A percentile compares a stretch with the other conserved stretches of the same genome.
These are phyloP conservation scores for Boletus edulis DNA, from an alignment of 768 basidiomycete genomes.

Conservation along the genomic window DNA sequence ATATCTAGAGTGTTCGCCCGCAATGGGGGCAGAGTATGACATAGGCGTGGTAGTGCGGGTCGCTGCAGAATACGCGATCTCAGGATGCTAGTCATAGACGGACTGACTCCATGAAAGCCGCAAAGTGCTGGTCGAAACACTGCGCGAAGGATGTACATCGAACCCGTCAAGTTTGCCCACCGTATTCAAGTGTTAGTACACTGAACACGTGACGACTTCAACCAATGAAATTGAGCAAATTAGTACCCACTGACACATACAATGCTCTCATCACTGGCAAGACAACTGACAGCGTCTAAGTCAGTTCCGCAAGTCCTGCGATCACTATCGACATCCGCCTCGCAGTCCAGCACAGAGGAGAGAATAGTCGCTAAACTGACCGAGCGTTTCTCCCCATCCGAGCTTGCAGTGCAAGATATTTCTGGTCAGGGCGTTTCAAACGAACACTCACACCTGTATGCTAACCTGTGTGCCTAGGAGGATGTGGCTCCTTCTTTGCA, in stretches of 20 bases:
- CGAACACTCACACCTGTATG: not conserved
- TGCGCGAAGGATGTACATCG: constrained; percentile 24
- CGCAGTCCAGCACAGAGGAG: constrained; percentile 40
- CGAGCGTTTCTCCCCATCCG: constrained; percentile 72
- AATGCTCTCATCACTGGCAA: constrained; percentile 28
- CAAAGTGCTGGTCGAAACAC: constrained; percentile 16
- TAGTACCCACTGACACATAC: not conserved
- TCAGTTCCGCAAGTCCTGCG: constrained; percentile 27
- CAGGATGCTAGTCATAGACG: constrained; percentile 1
- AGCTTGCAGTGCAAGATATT: constrained; percentile 88
- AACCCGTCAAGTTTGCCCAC: too few species aligned
- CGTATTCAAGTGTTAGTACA: too few species aligned
- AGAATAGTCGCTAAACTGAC: constrained; percentile 70
- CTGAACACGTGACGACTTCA: constrained; percentile 17
- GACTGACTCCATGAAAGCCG: constrained; percentile 2
- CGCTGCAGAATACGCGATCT: constrained; percentile 9
- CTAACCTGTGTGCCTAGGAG: constrained; percentile 51
- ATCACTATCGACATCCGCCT: constrained; percentile 22
- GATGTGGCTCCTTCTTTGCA: constrained; percentile 96
- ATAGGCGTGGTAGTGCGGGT: not conserved
- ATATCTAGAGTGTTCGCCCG: not conserved
- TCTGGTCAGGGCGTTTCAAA: constrained; percentile 63
- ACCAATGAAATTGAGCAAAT: not conserved
- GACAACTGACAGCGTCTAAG: constrained; percentile 32
- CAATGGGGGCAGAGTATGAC: constrained; percentile 6